phyloP scores from a whole-genome alignment of 1,284 basidiomycete species.

The Apiotrichum gracile region DNA sequence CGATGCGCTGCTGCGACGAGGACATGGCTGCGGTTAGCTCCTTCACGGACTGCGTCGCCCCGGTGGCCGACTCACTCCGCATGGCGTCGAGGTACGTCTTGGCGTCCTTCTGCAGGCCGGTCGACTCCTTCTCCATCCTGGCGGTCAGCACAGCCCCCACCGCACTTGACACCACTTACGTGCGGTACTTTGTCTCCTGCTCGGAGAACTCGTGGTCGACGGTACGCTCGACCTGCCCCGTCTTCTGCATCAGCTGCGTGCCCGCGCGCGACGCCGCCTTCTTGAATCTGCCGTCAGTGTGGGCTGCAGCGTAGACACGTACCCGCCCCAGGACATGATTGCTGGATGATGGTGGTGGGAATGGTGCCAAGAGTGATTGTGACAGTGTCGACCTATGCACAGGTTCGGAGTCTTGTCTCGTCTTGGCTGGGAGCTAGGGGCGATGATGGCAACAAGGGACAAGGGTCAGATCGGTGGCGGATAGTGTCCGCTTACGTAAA shows the following conservation, averaged over 20 bases:
- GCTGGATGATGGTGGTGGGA: background rate
- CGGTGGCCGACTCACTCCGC: slow-evolving; percentile 61
- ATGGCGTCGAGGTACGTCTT: slow-evolving; percentile 94
- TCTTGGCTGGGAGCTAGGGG: no score
- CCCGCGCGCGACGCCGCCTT: slow-evolving; percentile 89
- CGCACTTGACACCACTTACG: no score
- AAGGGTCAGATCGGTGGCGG: no score
- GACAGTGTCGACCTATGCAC: no score
- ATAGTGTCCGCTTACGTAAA: no score
- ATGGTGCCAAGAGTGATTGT: no score
- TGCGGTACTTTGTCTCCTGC: slow-evolving; percentile 83
- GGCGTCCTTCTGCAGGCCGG: slow-evolving; percentile 86
- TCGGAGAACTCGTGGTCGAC: slow-evolving; percentile 89
- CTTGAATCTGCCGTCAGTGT: slow-evolving; percentile 67
- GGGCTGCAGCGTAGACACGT: background rate
- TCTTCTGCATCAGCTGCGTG: slow-evolving; percentile 92
- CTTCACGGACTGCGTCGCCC: background rate
- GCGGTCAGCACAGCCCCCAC: no score
- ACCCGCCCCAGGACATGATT: background rate
- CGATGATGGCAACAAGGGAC: no score
- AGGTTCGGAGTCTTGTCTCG: no score
- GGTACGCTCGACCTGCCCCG: slow-evolving; percentile 93
- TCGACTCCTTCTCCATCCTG: slow-evolving; percentile 91
- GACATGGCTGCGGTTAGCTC: slow-evolving; percentile 65
- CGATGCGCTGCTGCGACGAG: slow-evolving; percentile 83